Base-by-base conservation (phyloP, 176 grass and related monocot species). In the Canna indica region DNA sequence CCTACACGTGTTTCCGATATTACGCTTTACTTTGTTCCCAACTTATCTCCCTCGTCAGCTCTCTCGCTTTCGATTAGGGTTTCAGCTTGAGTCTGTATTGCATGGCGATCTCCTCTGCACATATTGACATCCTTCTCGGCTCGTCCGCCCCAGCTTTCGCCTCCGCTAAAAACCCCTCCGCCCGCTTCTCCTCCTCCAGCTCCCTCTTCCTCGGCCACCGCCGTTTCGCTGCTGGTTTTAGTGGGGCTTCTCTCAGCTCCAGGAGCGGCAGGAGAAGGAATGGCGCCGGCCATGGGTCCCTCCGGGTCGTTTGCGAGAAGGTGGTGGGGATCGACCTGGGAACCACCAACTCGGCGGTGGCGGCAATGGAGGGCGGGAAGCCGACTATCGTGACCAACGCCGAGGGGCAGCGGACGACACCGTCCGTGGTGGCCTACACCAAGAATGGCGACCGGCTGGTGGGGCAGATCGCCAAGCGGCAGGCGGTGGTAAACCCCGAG, bases 351-450 rank as follows among this genome's bases (percentile, higher is more conserved):
- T 91, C 85, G 25, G 88, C 85, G 4, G 88, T 91, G 20, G 84
- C 88, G 16, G 85, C 86, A 2, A 88, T 88, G 85, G 90, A 93
- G 67, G 90, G 90, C 11, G 85, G 90, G 75, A 85, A 88, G 80
- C 85, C 85, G 59, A 88, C 85, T 0, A 88, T 93, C 83, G 86
- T 88, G n/a, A 83, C 90, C 36, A 93, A 93, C 70, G 85, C 90
- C 20, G 90, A 93, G 85, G 90, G 85, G 5, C 80, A 83, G 78
- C 80, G 90, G 36, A 93, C 90, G 58, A 93, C 85, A 67, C 90
- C 90, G 5, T 93, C 90, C 20, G 90, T 93, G 11, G 90, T 93
- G 7, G 90, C 85, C 0, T 93, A 88, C 83, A 79, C 90, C 31
- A 93, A 88, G 78, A 28, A 75, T 24, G 90, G 90, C 0, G 90